Conservation (phyloP, 768 basidiomycete genomes). For the Tricholoma saponaceum region DNA sequence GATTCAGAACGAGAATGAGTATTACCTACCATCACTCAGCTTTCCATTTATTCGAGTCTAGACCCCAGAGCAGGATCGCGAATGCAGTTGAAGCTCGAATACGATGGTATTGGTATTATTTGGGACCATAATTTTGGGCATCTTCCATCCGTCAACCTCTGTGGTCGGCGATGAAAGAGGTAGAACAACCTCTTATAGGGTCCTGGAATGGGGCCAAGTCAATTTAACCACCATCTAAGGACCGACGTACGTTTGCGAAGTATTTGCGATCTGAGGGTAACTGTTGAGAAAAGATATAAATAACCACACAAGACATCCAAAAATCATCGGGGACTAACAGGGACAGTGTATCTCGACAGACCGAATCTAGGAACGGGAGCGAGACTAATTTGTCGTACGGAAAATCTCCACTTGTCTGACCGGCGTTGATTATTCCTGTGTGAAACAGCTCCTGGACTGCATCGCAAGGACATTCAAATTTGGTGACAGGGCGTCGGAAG, state of each 20-base stretch:
- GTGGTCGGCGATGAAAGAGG: constrained; percentile 27
- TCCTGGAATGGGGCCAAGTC: constrained; percentile 10
- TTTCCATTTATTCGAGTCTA: constrained; percentile 31
- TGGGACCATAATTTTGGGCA: constrained; percentile 20
- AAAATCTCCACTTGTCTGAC: constrained; percentile 8
- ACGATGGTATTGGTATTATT: constrained; percentile 24
- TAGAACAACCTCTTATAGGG: constrained; percentile 4
- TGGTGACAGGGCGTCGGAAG: background rate
- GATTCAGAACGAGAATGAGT: too few relatives aligned
- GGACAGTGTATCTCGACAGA: constrained; percentile 16
- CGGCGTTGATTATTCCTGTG: constrained; percentile 31
- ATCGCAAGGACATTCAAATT: constrained; percentile 19
- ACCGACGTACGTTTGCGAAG: too few relatives aligned
- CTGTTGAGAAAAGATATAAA: too few relatives aligned
- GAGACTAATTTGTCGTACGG: constrained; percentile 17
- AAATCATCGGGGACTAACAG: constrained; percentile 17
- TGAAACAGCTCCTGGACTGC: constrained; percentile 30
- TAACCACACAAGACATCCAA: too few relatives aligned
- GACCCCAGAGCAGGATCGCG: constrained; percentile 33
- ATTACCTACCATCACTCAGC: constrained; percentile 39
- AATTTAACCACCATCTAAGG: background rate
- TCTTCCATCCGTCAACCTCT: constrained; percentile 23
- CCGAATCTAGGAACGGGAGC: constrained; percentile 20
- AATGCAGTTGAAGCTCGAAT: constrained; percentile 24
- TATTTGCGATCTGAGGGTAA: too few relatives aligned